Conservation (phyloP, 169 alveolate genomes). For the Plasmodium gallinaceum region DNA sequence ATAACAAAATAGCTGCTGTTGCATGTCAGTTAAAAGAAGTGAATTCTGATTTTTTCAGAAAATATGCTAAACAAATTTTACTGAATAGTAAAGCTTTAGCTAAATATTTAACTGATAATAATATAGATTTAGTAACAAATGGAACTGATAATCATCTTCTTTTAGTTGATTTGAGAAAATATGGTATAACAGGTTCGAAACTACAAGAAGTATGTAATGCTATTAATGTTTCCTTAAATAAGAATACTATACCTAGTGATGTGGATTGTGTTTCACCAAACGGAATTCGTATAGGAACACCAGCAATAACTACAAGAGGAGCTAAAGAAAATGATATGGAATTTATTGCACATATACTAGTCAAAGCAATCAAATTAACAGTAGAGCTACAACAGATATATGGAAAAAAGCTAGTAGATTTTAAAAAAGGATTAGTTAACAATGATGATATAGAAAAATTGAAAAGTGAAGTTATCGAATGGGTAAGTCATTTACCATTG, state of each 20-base stretch:
- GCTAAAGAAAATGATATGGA: constrained; percentile 90
- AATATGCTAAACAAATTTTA: constrained; percentile 84
- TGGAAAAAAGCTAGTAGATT: constrained; percentile 81
- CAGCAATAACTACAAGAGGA: constrained; percentile 96
- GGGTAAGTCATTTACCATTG: constrained; percentile 80
- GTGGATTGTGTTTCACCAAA: constrained; percentile 90
- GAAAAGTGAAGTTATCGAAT: constrained; percentile 78
- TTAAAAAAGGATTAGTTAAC: constrained; percentile 77
- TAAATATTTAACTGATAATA: constrained; percentile 82
- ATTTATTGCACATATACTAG: constrained; percentile 82
- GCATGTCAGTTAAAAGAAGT: constrained; percentile 91
- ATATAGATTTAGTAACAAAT: constrained; percentile 86
- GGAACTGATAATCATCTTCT: constrained; percentile 97
- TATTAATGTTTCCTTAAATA: constrained; percentile 88
- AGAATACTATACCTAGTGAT: constrained; percentile 91
- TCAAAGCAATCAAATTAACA: constrained; percentile 80
- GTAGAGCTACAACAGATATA: constrained; percentile 77
- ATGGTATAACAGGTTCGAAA: constrained; percentile 90
- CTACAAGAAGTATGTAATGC: constrained; percentile 90
- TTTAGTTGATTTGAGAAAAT: constrained; percentile 89
- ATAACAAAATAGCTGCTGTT: constrained; percentile 90
- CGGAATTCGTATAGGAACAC: constrained; percentile 96
- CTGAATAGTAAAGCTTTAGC: constrained; percentile 89
- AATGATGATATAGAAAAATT: constrained; percentile 65
- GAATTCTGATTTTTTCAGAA: constrained; percentile 79